Evolutionary conservation across 2,329 filamentous ascomycete species (phyloP), one percentile per base, ranked within the genome.

Genomic region (Atkinsonella texensis): DNA sequence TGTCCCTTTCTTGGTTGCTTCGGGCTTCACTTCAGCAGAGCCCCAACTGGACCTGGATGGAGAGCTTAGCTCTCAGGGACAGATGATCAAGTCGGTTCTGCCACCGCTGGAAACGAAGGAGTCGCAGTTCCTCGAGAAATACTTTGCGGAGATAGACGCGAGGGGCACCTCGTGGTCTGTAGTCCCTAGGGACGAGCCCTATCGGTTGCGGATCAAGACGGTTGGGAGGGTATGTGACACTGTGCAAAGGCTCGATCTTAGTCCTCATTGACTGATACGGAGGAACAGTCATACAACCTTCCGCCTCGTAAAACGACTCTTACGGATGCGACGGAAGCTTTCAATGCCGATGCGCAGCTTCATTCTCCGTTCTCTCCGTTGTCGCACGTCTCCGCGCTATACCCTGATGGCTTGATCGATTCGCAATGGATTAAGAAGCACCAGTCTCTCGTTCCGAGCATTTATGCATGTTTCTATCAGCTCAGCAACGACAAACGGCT

Each of bases 281-380:
- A 23, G 18, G 35, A 40, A 55, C 62, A 81, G 77, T 74, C 76
- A 39, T 72, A 79, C 56, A 63, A 74, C 62, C 76, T 77, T 53
- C 80, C 83, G 12, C 73, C 77, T 40, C 76, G 80, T 55, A 76
- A 75, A 59, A 77, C 78, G 38, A 71, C 69, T 54, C 68, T 79
- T 46, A 77, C 75, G 17, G 72, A 74, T 46, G 70, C 75, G 51
- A 68, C 75, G 59, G 74, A 77, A 48, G 61, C 68, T 3, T 69
- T 75, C 50, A 66, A 69, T 39, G 65, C 72, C 23, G 68, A 74
- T 17, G 70, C 75, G 53, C 72, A 82, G n/a, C 71, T 95, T 4
- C 91, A 97, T 67, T 97, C 93, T 12, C 88, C 90, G 1, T 82
- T 95, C 58, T 97, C 93, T 2, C 93, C 91, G 1, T 75, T 97